phyloP scores from a whole-genome alignment of 768 basidiomycete species.

The Pleurotus salmoneostramineus region DNA sequence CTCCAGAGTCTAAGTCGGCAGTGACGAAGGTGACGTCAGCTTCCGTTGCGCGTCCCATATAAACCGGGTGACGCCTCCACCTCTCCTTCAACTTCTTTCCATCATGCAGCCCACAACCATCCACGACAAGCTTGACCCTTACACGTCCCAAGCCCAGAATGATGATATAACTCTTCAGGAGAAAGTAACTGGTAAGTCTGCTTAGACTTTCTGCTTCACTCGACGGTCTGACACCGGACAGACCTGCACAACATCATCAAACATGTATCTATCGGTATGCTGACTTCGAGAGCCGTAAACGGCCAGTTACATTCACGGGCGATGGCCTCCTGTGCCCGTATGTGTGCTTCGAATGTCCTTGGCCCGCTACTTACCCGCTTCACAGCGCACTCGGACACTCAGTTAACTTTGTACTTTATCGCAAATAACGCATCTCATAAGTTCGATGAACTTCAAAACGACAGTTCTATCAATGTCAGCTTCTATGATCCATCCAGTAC shows the following conservation, averaged over 20 bases:
- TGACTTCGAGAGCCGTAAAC: conserved; percentile 65
- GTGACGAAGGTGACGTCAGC: background rate
- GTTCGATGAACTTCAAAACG: conserved; percentile 72
- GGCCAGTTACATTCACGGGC: conserved; percentile 77
- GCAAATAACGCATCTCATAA: conserved; percentile 73
- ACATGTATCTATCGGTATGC: conserved; percentile 65
- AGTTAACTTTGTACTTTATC: conserved; percentile 62
- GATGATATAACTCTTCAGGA: conserved; percentile 52
- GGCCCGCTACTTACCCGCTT: background rate
- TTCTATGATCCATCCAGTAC: conserved; percentile 70
- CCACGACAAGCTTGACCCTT: conserved; percentile 57
- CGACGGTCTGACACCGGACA: conserved; percentile 17
- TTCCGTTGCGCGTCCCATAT: background rate
- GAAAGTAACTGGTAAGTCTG: conserved; percentile 56
- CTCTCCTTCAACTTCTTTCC: background rate
- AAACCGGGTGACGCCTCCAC: background rate
- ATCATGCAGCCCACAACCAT: background rate
- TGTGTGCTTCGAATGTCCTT: conserved; percentile 14
- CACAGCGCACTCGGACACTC: conserved; percentile 39
- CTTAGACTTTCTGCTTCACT: background rate
- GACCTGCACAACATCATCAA: conserved; percentile 65
- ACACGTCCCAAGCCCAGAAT: conserved; percentile 62
- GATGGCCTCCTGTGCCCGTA: conserved; percentile 73
- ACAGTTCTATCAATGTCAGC: conserved; percentile 75
- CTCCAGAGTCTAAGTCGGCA: background rate